These are phyloP conservation scores for Coemansia sp. DNA, from an alignment of 192 early-diverging fungal genomes.

Conservation along the genomic window DNA sequence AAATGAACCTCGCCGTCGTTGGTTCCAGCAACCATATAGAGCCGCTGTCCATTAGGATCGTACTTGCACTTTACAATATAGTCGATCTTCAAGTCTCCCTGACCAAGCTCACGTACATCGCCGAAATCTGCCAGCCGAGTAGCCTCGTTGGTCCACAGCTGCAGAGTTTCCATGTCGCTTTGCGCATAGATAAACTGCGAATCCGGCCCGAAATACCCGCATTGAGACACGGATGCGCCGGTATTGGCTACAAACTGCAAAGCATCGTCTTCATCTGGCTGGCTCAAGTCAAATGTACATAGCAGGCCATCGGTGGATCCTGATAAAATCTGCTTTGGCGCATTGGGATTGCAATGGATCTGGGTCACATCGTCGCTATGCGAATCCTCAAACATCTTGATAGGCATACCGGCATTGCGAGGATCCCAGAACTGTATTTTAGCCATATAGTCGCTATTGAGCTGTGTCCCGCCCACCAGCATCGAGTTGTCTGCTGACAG, in stretches of 20 bases:
- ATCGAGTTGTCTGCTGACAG: constrained; percentile 26
- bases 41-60: constrained; percentile 61
- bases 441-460: constrained; percentile 46
- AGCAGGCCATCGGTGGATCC: constrained; percentile 74
- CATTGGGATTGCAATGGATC: constrained; percentile 64
- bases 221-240: constrained; percentile 72
- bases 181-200: constrained; percentile 86
- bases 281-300: constrained; percentile 69
- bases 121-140: constrained; percentile 68
- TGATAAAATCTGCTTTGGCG: constrained; percentile 58
- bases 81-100: constrained; percentile 59
- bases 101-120: constrained; percentile 66
- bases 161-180: constrained; percentile 90
- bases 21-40: constrained; percentile 79
- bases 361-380: constrained; percentile 78
- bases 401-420: constrained; percentile 16
- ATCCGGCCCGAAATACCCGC: constrained; percentile 89
- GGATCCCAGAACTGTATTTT: constrained; percentile 34
- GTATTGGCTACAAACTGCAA: constrained; percentile 80
- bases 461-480: constrained; percentile 30
- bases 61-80: constrained; percentile 85
- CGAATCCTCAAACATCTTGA: constrained; percentile 55
- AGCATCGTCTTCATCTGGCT: constrained; percentile 86
- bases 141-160: constrained; percentile 63
- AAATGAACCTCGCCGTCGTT: constrained; percentile 70